Percentiles rank a stretch among this genome's conserved stretches.
phyloP scores from a whole-genome alignment of 2,329 filamentous ascomycete species.

The Microdochium paspali region DNA sequence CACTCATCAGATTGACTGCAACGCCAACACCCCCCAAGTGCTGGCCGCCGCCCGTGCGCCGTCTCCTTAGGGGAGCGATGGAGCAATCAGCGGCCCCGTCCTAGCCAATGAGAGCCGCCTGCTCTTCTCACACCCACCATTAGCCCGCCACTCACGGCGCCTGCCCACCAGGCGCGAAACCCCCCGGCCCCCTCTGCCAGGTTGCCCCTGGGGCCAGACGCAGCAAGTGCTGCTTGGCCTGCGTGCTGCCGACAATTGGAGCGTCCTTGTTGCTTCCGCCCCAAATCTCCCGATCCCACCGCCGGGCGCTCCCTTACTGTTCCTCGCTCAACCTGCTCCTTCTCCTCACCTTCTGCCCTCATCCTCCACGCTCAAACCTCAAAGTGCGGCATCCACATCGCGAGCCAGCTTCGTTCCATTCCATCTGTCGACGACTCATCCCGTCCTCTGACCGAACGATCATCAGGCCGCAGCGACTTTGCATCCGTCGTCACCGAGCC shows the following conservation, averaged over 20 bases:
- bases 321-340: background rate
- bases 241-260: background rate
- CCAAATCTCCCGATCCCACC: background rate
- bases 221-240: background rate
- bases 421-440: background rate
- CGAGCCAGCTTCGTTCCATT: background rate
- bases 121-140: too few relatives aligned
- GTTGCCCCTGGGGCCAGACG: background rate
- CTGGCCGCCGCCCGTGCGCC: background rate
- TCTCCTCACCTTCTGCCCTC: background rate
- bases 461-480: background rate
- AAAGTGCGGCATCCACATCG: background rate
- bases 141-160: too few relatives aligned
- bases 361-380: background rate
- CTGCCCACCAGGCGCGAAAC: background rate
- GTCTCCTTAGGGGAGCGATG: background rate
- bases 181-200: background rate
- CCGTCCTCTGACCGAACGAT: background rate
- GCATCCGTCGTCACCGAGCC: background rate
- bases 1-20: too few relatives aligned
- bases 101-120: background rate
- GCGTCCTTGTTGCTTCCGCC: background rate
- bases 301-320: background rate
- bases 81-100: background rate
- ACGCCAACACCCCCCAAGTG: too few relatives aligned